phyloP scores from a whole-genome alignment of 2,329 filamentous ascomycete species.

The Venturia effusa region DNA sequence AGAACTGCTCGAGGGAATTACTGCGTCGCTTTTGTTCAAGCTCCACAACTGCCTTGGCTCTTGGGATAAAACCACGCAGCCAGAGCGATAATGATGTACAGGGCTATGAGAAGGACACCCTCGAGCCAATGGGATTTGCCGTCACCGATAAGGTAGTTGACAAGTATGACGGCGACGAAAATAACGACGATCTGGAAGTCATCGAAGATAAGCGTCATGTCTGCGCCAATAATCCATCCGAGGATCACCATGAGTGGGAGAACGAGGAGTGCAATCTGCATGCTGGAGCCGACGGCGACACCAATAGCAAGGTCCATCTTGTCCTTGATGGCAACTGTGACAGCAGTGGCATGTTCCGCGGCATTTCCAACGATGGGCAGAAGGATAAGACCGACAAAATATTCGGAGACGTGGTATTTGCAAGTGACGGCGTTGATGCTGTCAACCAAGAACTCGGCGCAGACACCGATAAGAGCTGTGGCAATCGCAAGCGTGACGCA shows the following conservation, averaged over 20 bases:
- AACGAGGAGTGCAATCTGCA: conserved; percentile 55
- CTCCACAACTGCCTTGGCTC: background rate
- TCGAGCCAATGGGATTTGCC: conserved; percentile 50
- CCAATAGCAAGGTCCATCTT: conserved; percentile 60
- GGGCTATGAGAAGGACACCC: conserved; percentile 47
- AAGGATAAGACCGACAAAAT: conserved; percentile 53
- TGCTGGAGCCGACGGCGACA: conserved; percentile 53
- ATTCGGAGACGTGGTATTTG: conserved; percentile 40
- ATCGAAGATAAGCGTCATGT: conserved; percentile 74
- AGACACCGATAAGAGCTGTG: conserved; percentile 71
- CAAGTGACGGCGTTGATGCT: conserved; percentile 46
- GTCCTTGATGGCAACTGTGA: conserved; percentile 44
- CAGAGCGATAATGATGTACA: conserved; percentile 52
- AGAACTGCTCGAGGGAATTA: background rate
- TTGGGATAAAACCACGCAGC: conserved; percentile 42
- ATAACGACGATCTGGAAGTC: conserved; percentile 69
- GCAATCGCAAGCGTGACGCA: conserved; percentile 59
- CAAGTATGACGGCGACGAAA: conserved; percentile 44
- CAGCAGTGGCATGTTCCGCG: conserved; percentile 54
- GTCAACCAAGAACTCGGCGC: conserved; percentile 55
- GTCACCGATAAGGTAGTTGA: conserved; percentile 54
- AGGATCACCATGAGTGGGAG: conserved; percentile 50
- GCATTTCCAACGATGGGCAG: conserved; percentile 57
- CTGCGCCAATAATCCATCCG: conserved; percentile 48
- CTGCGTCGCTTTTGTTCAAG: background rate